Evolutionary conservation across 164 flowering plant species (phyloP).

Genomic region (Hamamelis virginiana): DNA sequence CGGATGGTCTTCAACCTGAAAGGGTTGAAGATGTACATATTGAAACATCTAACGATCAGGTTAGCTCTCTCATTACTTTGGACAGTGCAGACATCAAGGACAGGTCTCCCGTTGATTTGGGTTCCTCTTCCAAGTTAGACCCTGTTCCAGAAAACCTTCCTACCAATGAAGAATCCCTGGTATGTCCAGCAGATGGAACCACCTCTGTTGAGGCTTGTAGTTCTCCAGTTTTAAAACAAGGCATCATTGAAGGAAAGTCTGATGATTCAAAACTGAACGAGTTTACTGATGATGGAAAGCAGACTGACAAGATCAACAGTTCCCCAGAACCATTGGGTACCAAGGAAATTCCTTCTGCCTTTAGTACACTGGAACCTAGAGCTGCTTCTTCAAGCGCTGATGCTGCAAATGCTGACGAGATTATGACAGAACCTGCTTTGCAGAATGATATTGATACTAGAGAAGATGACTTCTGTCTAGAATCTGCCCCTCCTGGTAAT

Average conservation of each 20-base stretch:
- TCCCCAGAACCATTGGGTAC: slow-evolving; percentile 19
- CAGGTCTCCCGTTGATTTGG: slow-evolving; percentile 14
- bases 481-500: slow-evolving; percentile 9
- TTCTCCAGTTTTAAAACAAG: slow-evolving; percentile 17
- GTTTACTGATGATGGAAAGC: slow-evolving; percentile 21
- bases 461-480: slow-evolving; percentile 13
- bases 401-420: slow-evolving; percentile 21
- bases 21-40: slow-evolving; percentile 11
- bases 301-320: slow-evolving; percentile 14
- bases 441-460: slow-evolving; percentile 21
- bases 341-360: slow-evolving; percentile 16
- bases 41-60: slow-evolving; percentile 8
- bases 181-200: slow-evolving; percentile 10
- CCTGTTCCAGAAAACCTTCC: slow-evolving; percentile 22
- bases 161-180: slow-evolving; percentile 18
- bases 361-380: slow-evolving; percentile 20
- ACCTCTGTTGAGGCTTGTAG: slow-evolving; percentile 15
- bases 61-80: not conserved
- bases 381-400: slow-evolving; percentile 19
- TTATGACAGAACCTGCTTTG: slow-evolving; percentile 17
- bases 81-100: slow-evolving; percentile 13
- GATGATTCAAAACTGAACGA: slow-evolving; percentile 21
- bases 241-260: slow-evolving; percentile 19
- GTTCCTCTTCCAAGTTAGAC: slow-evolving; percentile 11
- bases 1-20: slow-evolving; percentile 23